These are phyloP conservation scores for Begonia peltatifolia DNA, from an alignment of 306 rosid species.

Conservation along the genomic window DNA sequence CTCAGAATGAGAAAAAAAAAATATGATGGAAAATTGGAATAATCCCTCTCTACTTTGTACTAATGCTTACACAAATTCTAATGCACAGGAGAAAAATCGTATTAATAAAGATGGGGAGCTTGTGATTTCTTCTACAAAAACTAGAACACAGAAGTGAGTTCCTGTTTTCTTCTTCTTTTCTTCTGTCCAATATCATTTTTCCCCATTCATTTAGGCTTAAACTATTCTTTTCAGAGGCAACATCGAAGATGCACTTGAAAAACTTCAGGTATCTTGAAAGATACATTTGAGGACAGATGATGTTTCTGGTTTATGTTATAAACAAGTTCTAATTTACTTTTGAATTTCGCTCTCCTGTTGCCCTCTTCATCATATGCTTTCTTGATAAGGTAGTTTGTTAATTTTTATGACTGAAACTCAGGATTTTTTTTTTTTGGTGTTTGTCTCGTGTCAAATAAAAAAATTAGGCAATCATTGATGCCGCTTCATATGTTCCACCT, in stretches of 20 bases:
- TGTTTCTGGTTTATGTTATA: too few species aligned
- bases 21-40: too few species aligned
- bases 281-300: too few species aligned
- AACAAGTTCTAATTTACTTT: too few species aligned
- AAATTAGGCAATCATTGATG: constrained; percentile 75
- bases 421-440: not conserved
- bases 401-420: not conserved
- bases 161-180: constrained; percentile 17
- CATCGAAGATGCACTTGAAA: constrained; percentile 50
- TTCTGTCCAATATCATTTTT: constrained; percentile 8
- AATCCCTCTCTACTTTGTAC: too few species aligned
- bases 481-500: constrained; percentile 92
- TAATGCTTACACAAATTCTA: constrained; percentile 8
- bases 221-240: constrained; percentile 34
- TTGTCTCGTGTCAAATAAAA: not conserved
- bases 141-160: constrained; percentile 77
- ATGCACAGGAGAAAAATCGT: constrained; percentile 79
- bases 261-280: constrained; percentile 30
- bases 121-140: constrained; percentile 86
- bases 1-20: too few species aligned
- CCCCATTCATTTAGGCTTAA: constrained; percentile 17
- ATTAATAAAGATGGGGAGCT: constrained; percentile 92
- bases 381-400: not conserved
- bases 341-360: too few species aligned
- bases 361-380: too few species aligned